A percentile compares a stretch with the other conserved stretches of the same genome.
Evolutionary conservation across 192 early-diverging fungal species (phyloP).

Genomic region (Haplosporangium gracile): DNA sequence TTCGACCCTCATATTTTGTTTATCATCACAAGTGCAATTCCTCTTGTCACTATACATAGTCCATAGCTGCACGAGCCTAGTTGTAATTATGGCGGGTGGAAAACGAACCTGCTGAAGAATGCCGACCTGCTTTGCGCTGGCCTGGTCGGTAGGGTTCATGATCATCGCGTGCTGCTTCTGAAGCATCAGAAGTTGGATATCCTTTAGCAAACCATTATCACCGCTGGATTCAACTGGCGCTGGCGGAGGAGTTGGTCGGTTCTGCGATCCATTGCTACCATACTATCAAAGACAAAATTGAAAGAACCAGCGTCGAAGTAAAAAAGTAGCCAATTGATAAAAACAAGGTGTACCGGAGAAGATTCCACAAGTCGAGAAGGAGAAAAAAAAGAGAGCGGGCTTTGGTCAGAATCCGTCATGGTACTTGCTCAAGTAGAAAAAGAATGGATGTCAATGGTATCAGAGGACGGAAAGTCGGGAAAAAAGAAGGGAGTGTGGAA

Average conservation of each 20-base stretch:
- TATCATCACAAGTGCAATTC: not conserved
- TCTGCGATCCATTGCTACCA: conserved; percentile 13
- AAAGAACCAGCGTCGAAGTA: not conserved
- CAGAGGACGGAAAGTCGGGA: not conserved
- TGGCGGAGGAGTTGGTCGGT: conserved; percentile 3
- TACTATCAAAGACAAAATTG: not conserved
- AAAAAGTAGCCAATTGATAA: not conserved
- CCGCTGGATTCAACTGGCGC: conserved; percentile 9
- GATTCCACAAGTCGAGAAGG: not conserved
- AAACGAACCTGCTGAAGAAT: conserved; percentile 51
- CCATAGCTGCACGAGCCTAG: not conserved
- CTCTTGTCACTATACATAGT: conserved; percentile 9
- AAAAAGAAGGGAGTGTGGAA: not conserved
- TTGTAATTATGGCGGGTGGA: not conserved
- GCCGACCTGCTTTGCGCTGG: conserved; percentile 33
- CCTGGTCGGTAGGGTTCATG: conserved; percentile 37
- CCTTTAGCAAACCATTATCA: conserved; percentile 39
- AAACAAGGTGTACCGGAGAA: not conserved
- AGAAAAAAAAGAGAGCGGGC: not conserved
- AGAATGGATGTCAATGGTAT: not conserved
- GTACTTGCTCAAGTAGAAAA: not conserved
- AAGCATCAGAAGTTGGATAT: conserved; percentile 44
- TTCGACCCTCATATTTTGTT: conserved; percentile 13
- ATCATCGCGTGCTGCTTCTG: conserved; percentile 48
- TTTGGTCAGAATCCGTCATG: conserved; percentile 14